Percentiles rank a stretch among this genome's conserved stretches.
Conservation (phyloP, 2,329 filamentous ascomycete species). For the Xylariaceae sp. region DNA sequence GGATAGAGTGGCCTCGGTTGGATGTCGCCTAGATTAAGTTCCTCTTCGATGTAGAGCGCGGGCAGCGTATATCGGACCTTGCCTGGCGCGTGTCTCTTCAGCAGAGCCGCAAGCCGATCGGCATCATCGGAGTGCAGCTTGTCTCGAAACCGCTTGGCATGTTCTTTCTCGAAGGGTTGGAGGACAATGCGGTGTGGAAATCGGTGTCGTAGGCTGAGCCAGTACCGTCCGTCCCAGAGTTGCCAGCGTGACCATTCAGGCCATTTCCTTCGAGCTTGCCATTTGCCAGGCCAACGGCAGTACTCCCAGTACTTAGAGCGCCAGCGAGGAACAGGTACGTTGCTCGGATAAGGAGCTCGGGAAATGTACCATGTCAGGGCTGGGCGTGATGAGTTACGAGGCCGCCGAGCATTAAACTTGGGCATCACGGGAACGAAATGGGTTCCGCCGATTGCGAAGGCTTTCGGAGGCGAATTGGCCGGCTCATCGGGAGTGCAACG, state of each 20-base stretch:
- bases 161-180: constrained; percentile 41
- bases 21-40: constrained; percentile 27
- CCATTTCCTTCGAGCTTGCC: background rate
- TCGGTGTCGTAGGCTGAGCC: constrained; percentile 48
- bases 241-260: constrained; percentile 31
- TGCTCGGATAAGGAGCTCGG: constrained; percentile 43
- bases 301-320: constrained; percentile 16
- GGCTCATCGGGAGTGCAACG: constrained; percentile 28
- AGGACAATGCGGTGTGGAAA: constrained; percentile 40
- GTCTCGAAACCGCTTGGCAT: constrained; percentile 47
- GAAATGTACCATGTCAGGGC: constrained; percentile 40
- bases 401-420: background rate
- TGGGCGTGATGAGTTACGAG: background rate
- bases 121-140: constrained; percentile 32
- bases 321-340: constrained; percentile 31
- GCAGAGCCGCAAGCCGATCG: constrained; percentile 37
- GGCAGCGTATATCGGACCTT: constrained; percentile 55
- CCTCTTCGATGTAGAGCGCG: constrained; percentile 45
- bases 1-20: constrained; percentile 18
- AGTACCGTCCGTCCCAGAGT: constrained; percentile 60
- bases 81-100: constrained; percentile 49
- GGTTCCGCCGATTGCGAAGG: constrained; percentile 49
- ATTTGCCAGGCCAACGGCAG: constrained; percentile 2
- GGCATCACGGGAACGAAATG: constrained; percentile 40
- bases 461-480: constrained; percentile 27